Evolutionary conservation across 1,284 basidiomycete genomes (phyloP).

Genomic region (Golubevia sp.): DNA sequence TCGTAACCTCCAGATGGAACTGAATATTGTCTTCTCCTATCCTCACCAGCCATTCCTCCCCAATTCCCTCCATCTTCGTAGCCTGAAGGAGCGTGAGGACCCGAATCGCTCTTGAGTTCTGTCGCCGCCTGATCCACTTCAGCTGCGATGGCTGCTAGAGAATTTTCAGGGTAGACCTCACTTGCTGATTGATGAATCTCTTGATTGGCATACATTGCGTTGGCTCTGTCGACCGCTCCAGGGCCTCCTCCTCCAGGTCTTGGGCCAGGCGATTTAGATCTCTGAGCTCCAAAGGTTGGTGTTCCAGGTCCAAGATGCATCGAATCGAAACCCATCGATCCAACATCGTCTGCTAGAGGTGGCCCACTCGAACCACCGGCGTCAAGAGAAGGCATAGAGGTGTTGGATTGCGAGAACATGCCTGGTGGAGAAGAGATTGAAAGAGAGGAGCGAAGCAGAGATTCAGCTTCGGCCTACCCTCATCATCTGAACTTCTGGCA

Average conservation of each 20-base stretch:
- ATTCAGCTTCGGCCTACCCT: no score
- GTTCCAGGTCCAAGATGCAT: constrained; percentile 33
- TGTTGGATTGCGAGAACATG: constrained; percentile 46
- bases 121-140: constrained; percentile 40
- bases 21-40: neutral
- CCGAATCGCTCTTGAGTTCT: constrained; percentile 19
- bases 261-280: constrained; percentile 15
- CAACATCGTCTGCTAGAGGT: constrained; percentile 43
- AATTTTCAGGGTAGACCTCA: constrained; percentile 41
- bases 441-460: neutral
- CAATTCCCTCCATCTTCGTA: neutral
- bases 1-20: neutral
- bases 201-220: constrained; percentile 40
- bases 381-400: constrained; percentile 41
- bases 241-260: constrained; percentile 12
- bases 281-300: constrained; percentile 27
- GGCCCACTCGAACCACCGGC: constrained; percentile 15
- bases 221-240: constrained; percentile 25
- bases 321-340: constrained; percentile 25
- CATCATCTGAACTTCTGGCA: no score
- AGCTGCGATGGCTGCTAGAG: constrained; percentile 39
- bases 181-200: constrained; percentile 45
- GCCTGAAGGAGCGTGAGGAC: neutral
- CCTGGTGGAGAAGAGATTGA: neutral
- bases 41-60: neutral